phyloP scores from a whole-genome alignment of 2,329 filamentous ascomycete genomes.

The Phyllachora maydis region DNA sequence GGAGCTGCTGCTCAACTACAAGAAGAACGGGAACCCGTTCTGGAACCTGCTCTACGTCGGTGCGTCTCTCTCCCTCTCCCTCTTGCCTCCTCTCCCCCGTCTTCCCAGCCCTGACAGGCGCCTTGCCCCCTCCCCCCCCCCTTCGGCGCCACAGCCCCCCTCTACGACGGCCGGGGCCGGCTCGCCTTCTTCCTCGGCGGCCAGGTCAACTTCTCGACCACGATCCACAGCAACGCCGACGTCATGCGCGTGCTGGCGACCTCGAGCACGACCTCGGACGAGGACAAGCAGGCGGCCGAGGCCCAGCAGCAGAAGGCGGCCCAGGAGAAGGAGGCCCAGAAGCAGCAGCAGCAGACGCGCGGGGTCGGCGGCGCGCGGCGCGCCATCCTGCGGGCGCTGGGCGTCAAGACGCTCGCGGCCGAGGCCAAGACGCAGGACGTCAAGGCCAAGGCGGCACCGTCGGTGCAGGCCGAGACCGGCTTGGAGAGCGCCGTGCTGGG shows the following conservation, averaged over 20 bases:
- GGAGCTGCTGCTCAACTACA: slow-evolving; percentile 14
- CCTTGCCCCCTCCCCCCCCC: no score
- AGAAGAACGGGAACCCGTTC: slow-evolving; percentile 23
- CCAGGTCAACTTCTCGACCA: slow-evolving; percentile 32
- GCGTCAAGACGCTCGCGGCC: slow-evolving; percentile 2
- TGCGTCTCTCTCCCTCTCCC: slow-evolving; percentile 5
- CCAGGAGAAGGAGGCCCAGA: background rate
- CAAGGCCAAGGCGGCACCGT: background rate
- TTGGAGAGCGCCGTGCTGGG: slow-evolving; percentile 8
- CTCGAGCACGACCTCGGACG: background rate
- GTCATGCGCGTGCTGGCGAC: slow-evolving; percentile 21
- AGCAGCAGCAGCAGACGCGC: no score
- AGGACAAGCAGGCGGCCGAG: background rate
- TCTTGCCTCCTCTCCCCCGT: slow-evolving; percentile 21
- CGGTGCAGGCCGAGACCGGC: slow-evolving; percentile 5
- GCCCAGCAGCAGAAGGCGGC: background rate
- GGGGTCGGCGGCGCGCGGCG: no score
- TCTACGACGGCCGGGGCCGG: slow-evolving; percentile 13
- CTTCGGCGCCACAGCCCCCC: slow-evolving; percentile 9
- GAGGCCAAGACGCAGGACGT: no score
- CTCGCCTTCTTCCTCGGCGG: slow-evolving; percentile 30
- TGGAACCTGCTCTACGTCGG: slow-evolving; percentile 27
- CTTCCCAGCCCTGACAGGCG: no score
- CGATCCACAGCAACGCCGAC: slow-evolving; percentile 24
- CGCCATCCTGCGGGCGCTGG: slow-evolving; percentile 4